These are phyloP conservation scores for Erigeron canadensis DNA, from an alignment of 129 eudicot species.

Conservation along the genomic window DNA sequence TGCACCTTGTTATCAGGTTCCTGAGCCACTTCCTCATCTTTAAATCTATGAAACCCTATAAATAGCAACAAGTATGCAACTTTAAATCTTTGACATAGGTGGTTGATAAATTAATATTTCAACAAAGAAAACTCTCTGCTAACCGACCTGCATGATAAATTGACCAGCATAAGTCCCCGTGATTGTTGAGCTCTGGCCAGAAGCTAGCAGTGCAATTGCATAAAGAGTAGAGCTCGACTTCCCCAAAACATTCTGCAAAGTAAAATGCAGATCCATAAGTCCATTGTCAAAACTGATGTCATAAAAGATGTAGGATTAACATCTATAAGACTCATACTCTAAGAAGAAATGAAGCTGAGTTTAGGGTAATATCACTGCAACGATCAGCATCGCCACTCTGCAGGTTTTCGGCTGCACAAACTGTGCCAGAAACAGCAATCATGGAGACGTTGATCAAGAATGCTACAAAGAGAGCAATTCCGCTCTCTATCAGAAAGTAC, in stretches of 20 bases:
- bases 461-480: conserved; percentile 60
- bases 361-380: conserved; percentile 48
- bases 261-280: neutral
- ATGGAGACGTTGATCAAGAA: conserved; percentile 56
- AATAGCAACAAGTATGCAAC: neutral
- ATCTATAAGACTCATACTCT: conserved; percentile 9
- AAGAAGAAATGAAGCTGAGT: conserved; percentile 61
- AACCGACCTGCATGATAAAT: conserved; percentile 76
- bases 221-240: conserved; percentile 64
- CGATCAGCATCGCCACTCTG: conserved; percentile 18
- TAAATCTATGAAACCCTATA: conserved; percentile 72
- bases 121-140: neutral
- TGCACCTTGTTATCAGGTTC: conserved; percentile 63
- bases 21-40: conserved; percentile 69
- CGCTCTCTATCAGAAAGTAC: conserved; percentile 63
- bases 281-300: conserved; percentile 5
- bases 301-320: neutral
- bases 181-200: conserved; percentile 95
- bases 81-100: neutral
- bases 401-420: conserved; percentile 43
- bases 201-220: conserved; percentile 74
- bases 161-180: conserved; percentile 98
- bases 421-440: conserved; percentile 52
- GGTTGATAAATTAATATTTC: neutral
- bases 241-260: conserved; percentile 45